These are phyloP conservation scores for Biancaea sappan DNA, from an alignment of 306 rosid genomes.

Conservation along the genomic window DNA sequence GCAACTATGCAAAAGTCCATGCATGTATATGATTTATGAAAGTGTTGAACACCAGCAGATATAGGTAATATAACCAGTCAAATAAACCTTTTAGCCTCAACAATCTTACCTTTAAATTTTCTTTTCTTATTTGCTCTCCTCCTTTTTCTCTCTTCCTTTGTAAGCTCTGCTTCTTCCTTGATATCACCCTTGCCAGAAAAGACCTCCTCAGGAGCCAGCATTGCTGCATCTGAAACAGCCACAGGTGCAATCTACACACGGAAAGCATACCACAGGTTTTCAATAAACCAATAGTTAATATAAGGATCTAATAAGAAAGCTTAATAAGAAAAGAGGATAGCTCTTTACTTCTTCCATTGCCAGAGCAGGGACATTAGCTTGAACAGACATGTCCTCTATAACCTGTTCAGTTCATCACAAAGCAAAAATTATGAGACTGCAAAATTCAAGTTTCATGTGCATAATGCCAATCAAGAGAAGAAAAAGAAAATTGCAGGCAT, in stretches of 20 bases:
- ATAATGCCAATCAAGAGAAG: slow-evolving; percentile 1
- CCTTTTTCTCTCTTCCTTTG: slow-evolving; percentile 85
- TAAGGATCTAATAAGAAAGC: slow-evolving; percentile 1
- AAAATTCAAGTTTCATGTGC: background rate
- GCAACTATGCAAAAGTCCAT: slow-evolving; percentile 20
- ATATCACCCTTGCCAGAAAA: slow-evolving; percentile 90
- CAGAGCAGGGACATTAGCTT: slow-evolving; percentile 85
- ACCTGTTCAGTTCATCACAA: slow-evolving; percentile 57
- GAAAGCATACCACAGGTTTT: slow-evolving; percentile 36
- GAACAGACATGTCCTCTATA: slow-evolving; percentile 85
- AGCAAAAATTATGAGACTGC: slow-evolving; percentile 20
- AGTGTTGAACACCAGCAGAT: slow-evolving; percentile 5
- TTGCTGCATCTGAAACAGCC: slow-evolving; percentile 95
- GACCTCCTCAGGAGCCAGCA: slow-evolving; percentile 99
- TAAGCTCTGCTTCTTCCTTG: slow-evolving; percentile 87
- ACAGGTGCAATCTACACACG: slow-evolving; percentile 82
- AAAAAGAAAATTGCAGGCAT: slow-evolving; percentile 4
- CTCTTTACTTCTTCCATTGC: slow-evolving; percentile 94
- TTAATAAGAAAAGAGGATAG: slow-evolving; percentile 23
- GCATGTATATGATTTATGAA: slow-evolving; percentile 2
- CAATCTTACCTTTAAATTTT: slow-evolving; percentile 73
- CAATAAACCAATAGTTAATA: slow-evolving; percentile 22
- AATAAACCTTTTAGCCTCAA: slow-evolving; percentile 5
- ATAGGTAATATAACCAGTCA: slow-evolving; percentile 1
- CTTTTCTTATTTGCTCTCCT: slow-evolving; percentile 91